phyloP scores from a whole-genome alignment of 164 flowering plant genomes.

The Litsea cubeba region DNA sequence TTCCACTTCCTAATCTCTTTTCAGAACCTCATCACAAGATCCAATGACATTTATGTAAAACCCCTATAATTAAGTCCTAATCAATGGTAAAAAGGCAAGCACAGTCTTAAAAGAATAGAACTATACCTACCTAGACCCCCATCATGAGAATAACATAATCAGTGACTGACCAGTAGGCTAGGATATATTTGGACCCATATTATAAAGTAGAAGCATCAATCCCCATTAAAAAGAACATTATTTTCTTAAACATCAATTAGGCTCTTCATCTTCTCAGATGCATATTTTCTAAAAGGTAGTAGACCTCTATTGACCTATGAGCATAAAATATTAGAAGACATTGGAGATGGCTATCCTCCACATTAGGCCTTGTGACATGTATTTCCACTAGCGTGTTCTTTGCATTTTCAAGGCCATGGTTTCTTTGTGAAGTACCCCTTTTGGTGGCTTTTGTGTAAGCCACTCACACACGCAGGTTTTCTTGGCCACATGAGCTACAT shows the following conservation, averaged over 20 bases:
- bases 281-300: not conserved
- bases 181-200: not conserved
- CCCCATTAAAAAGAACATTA: not conserved
- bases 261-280: too few species aligned
- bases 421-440: conserved; percentile 2
- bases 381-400: conserved; percentile 4
- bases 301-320: not conserved
- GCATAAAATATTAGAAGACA: not conserved
- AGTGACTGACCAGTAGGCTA: not conserved
- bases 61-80: not conserved
- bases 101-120: not conserved
- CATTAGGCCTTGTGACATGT: conserved; percentile 2
- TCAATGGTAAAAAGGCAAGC: not conserved
- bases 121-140: not conserved
- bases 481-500: conserved; percentile 5
- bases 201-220: not conserved
- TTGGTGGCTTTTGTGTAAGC: conserved; percentile 3
- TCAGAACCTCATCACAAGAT: not conserved
- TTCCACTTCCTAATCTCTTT: not conserved
- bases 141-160: not conserved
- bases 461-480: conserved; percentile 5
- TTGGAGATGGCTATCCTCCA: conserved; percentile 11
- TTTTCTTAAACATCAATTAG: not conserved
- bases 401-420: not conserved
- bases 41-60: not conserved